Conservation (phyloP, 2,329 filamentous ascomycete genomes). For the Verticillium nubilum region DNA sequence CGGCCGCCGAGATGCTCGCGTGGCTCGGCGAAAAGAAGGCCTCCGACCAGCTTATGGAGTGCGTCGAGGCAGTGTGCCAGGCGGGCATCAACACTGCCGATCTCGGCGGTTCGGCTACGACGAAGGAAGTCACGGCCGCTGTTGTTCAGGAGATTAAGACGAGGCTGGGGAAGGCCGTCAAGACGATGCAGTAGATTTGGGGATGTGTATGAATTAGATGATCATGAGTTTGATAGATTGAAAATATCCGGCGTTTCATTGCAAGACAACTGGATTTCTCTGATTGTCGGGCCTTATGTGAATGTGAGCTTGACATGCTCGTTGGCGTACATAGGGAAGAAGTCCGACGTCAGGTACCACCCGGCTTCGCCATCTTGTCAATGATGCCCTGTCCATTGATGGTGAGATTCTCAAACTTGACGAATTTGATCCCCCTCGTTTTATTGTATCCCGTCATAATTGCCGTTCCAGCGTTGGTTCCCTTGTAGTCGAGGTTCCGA, state of each 20-base stretch:
- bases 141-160: slow-evolving; percentile 14
- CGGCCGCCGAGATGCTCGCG: slow-evolving; percentile 49
- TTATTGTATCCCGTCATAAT: slow-evolving; percentile 5
- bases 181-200: not conserved
- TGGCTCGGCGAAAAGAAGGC: slow-evolving; percentile 52
- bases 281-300: slow-evolving; percentile 1
- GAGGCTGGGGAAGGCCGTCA: slow-evolving; percentile 2
- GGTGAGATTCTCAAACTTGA: slow-evolving; percentile 16
- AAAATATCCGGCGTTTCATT: too few relatives aligned
- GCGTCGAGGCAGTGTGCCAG: slow-evolving; percentile 47
- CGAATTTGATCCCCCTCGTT: slow-evolving; percentile 4
- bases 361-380: slow-evolving; percentile 12
- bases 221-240: not conserved
- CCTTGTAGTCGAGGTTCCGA: slow-evolving; percentile 16
- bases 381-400: slow-evolving; percentile 16
- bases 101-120: slow-evolving; percentile 40
- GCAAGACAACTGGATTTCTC: not conserved
- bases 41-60: slow-evolving; percentile 40
- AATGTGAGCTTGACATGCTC: slow-evolving; percentile 14
- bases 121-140: slow-evolving; percentile 27
- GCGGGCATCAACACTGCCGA: slow-evolving; percentile 47
- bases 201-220: not conserved
- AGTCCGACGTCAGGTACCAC: slow-evolving; percentile 9
- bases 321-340: slow-evolving; percentile 10
- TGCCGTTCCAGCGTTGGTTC: slow-evolving; percentile 9